Conservation (phyloP, 225 moss, liverwort and hornwort species). For the Antitrichia curtipendula region DNA sequence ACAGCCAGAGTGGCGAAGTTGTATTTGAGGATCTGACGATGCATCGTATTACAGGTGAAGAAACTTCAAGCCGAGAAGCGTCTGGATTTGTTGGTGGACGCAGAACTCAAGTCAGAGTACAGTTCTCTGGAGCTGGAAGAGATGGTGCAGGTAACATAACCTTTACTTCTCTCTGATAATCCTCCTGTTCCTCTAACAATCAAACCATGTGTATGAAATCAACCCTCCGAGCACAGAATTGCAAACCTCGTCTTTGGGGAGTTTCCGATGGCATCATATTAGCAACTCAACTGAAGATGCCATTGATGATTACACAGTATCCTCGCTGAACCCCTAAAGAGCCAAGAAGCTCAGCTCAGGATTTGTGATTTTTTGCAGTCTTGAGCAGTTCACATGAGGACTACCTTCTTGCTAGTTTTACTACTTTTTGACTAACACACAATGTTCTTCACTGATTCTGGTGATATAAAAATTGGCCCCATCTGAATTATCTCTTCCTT, state of each 20-base stretch:
- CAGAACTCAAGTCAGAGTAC: slow-evolving; percentile 70
- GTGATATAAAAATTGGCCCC: not conserved
- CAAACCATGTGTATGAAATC: not conserved
- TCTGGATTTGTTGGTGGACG: slow-evolving; percentile 68
- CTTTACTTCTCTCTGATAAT: not conserved
- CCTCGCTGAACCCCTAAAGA: not conserved
- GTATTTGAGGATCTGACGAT: not conserved
- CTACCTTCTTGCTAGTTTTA: not conserved
- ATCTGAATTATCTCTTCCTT: not conserved
- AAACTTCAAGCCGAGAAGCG: slow-evolving; percentile 89
- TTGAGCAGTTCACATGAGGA: not conserved
- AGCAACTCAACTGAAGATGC: not conserved
- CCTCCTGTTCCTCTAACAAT: not conserved
- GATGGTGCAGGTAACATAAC: slow-evolving; percentile 70
- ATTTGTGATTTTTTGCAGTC: not conserved
- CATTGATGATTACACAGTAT: not conserved
- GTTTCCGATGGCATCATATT: not conserved
- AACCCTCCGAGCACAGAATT: not conserved
- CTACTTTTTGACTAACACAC: not conserved
- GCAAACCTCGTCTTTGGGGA: not conserved
- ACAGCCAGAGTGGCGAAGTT: not conserved
- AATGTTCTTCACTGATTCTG: not conserved
- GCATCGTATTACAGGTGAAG: slow-evolving; percentile 46
- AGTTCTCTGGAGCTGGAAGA: slow-evolving; percentile 75
- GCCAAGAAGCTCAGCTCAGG: not conserved